Base-by-base conservation (phyloP, 1,139 yeast species). In the Yamadazyma diddensiae region DNA sequence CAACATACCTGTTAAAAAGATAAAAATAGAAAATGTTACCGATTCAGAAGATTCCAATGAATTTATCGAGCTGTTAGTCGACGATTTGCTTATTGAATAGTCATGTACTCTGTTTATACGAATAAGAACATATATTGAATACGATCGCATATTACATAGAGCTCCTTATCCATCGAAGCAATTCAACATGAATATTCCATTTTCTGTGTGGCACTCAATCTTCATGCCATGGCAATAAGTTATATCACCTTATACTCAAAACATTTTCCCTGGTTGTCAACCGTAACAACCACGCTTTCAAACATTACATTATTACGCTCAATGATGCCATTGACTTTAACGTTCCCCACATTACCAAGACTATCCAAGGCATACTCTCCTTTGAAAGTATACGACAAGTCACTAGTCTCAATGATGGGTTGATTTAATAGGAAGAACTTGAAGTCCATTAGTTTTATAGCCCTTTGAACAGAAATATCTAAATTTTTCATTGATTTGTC, bases 341-440 rank as follows among this genome's bases (percentile, higher is more conserved):
- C 34, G 13, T 37, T 37, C 6, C 49, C 49, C 5, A 33, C 26
- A 11, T 24, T 15, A 6, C 11, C 8, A 26, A 34, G 31, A 11
- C 36, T 36, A 13, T 29, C 13, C 10, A 38, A 15, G 10, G 6
- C 20, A 18, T 23, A 41, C 16, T 43, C 42, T 3, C 46, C 42
- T n/a, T 23, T 19, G 23, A 45, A 42, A 2, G 12, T 3, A 24
- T 34, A 40, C 9, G 35, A 32, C 1, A 42, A 10, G 15, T 36
- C 45, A 15, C 33, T 31, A 13, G 34, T 33, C 9, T 37, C 33
- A 4, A 42, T 26, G 2, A 29, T 17, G 3, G 49, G 49, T 21
- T 45, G 49, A 23, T 43, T 43, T 17, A 45, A 20, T 4, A 42
- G 31, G 26, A 45, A 45, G 5, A 34, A 11, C 15, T 38, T 37